These are phyloP conservation scores for Salicornia ramosissima DNA, from an alignment of 148 eudicot genomes.

Conservation along the genomic window DNA sequence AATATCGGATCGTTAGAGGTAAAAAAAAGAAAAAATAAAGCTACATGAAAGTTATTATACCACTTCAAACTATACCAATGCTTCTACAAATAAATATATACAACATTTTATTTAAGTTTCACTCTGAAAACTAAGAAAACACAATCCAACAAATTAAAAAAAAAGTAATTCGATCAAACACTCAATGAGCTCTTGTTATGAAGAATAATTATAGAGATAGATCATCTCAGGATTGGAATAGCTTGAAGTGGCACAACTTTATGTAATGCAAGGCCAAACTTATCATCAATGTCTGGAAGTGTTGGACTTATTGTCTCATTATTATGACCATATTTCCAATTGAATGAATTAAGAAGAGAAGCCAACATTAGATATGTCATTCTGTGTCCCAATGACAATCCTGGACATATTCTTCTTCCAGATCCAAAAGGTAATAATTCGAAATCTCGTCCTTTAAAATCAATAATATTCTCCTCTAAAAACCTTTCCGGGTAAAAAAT, in stretches of 20 bases:
- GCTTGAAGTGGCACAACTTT: slow-evolving; percentile 23
- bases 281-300: slow-evolving; percentile 25
- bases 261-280: slow-evolving; percentile 24
- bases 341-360: slow-evolving; percentile 27
- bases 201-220: too few relatives aligned
- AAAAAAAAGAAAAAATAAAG: too few relatives aligned
- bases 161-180: too few relatives aligned
- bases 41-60: too few relatives aligned
- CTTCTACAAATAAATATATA: too few relatives aligned
- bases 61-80: too few relatives aligned
- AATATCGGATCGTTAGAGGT: too few relatives aligned
- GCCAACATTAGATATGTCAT: slow-evolving; percentile 17
- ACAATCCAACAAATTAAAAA: too few relatives aligned
- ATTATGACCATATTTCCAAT: slow-evolving; percentile 27
- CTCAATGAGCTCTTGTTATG: too few relatives aligned
- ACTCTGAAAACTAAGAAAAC: too few relatives aligned
- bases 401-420: slow-evolving; percentile 23
- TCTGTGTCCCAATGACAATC: slow-evolving; percentile 12
- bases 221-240: slow-evolving; percentile 13
- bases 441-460: slow-evolving; percentile 22
- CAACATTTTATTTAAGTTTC: too few relatives aligned
- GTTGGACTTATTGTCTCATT: slow-evolving; percentile 10
- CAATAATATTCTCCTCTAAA: neutral
- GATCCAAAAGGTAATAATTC: slow-evolving; percentile 30
- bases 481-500: slow-evolving; percentile 33